Evolutionary conservation across 768 basidiomycete genomes (phyloP).

Genomic region (Lentinula sp.): DNA sequence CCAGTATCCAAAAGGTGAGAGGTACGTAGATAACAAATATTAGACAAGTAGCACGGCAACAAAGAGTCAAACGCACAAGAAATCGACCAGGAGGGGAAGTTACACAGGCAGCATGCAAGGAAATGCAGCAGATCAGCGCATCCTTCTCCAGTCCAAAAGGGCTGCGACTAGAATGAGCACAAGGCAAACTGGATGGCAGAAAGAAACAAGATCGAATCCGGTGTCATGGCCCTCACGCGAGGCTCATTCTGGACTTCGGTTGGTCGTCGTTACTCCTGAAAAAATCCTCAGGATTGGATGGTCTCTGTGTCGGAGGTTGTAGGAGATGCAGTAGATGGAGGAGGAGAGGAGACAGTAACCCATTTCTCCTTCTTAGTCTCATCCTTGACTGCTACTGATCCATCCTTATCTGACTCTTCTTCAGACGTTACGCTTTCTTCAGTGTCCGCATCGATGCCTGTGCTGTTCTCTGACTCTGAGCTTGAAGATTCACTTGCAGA

Average conservation of each 20-base stretch:
- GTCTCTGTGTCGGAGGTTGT: not conserved
- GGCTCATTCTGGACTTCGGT: no score
- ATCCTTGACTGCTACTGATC: slow-evolving; percentile 19
- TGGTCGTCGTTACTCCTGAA: no score
- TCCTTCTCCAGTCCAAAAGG: not conserved
- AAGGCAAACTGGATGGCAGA: not conserved
- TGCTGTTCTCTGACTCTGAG: slow-evolving; percentile 57
- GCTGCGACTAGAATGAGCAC: not conserved
- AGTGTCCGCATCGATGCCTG: slow-evolving; percentile 64
- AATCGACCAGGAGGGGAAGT: slow-evolving; percentile 10
- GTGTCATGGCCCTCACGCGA: no score
- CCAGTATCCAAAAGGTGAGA: not conserved
- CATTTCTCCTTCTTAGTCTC: slow-evolving; percentile 60
- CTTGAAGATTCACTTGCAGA: slow-evolving; percentile 30
- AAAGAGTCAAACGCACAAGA: slow-evolving; percentile 12
- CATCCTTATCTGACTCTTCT: slow-evolving; percentile 47
- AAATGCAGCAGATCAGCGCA: not conserved
- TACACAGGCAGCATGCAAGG: slow-evolving; percentile 3
- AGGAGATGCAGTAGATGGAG: slow-evolving; percentile 10
- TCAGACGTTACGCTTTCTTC: slow-evolving; percentile 76
- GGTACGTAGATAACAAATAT: slow-evolving; percentile 5
- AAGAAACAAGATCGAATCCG: not conserved
- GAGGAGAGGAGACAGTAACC: slow-evolving; percentile 56
- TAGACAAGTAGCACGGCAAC: slow-evolving; percentile 13
- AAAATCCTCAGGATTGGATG: no score